These are phyloP conservation scores for Penicillium argentinense DNA, from an alignment of 495 filamentous ascomycete genomes.

Conservation along the genomic window DNA sequence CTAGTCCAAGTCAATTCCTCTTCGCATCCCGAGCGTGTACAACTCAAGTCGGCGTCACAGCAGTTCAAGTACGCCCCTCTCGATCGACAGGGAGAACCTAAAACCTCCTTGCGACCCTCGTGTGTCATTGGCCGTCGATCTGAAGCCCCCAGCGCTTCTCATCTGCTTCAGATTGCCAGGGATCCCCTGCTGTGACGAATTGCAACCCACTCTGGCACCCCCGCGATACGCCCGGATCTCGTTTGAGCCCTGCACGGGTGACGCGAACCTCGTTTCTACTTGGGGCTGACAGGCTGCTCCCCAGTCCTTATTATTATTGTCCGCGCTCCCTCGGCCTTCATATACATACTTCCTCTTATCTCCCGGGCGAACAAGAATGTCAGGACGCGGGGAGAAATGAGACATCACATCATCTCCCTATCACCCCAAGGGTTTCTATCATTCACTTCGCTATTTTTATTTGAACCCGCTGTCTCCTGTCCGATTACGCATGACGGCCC, in stretches of 20 bases:
- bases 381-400: conserved; percentile 24
- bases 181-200: conserved; percentile 23
- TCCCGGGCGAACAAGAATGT: conserved; percentile 8
- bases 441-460: not conserved
- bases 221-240: conserved; percentile 11
- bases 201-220: conserved; percentile 13
- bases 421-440: too few species aligned
- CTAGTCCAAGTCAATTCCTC: conserved; percentile 3
- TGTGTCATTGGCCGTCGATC: conserved; percentile 24
- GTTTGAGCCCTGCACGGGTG: conserved; percentile 14
- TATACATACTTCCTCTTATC: conserved; percentile 13
- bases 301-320: conserved; percentile 1
- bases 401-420: conserved; percentile 20
- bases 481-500: conserved; percentile 11
- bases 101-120: conserved; percentile 18
- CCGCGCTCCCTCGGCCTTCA: not conserved
- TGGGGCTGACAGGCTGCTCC: conserved; percentile 19
- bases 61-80: not conserved
- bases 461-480: not conserved
- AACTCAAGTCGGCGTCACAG: not conserved
- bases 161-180: conserved; percentile 26
- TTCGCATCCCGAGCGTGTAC: conserved; percentile 2
- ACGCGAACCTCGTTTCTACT: conserved; percentile 14
- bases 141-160: conserved; percentile 31
- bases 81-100: conserved; percentile 23